Evolutionary conservation across 1,284 basidiomycete genomes (phyloP).

Genomic region (Heliocybe sulcata): DNA sequence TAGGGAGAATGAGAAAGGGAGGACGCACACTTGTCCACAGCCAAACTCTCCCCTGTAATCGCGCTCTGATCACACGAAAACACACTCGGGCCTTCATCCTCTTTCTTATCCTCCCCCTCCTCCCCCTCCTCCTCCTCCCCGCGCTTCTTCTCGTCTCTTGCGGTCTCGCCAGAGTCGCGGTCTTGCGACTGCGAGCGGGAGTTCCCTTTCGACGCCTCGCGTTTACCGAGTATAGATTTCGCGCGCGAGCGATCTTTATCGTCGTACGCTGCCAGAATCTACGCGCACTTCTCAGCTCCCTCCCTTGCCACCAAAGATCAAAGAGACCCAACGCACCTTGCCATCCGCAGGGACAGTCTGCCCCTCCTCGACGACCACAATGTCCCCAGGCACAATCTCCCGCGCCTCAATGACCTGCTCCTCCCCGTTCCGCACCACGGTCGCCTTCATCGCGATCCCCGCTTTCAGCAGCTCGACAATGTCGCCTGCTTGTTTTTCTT

Average conservation of each 20-base stretch:
- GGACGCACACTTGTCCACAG: conserved; percentile 37
- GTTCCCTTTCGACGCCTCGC: conserved; percentile 3
- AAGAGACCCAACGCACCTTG: conserved; percentile 14
- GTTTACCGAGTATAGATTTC: conserved; percentile 13
- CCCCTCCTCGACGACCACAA: conserved; percentile 38
- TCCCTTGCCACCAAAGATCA: neutral
- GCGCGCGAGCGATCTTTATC: conserved; percentile 30
- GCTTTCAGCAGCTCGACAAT: conserved; percentile 47
- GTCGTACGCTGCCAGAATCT: conserved; percentile 34
- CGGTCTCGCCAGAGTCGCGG: neutral
- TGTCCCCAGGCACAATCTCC: conserved; percentile 47
- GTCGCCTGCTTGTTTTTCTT: conserved; percentile 43
- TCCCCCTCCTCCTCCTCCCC: conserved; percentile 9
- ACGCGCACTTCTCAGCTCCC: neutral
- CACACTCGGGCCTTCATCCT: conserved; percentile 39
- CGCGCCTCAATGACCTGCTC: conserved; percentile 44
- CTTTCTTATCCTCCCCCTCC: conserved; percentile 11
- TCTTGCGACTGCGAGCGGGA: neutral
- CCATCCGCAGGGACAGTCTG: conserved; percentile 44
- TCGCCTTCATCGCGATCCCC: conserved; percentile 41
- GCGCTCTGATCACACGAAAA: conserved; percentile 41
- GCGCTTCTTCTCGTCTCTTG: conserved; percentile 7
- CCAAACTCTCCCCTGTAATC: conserved; percentile 47
- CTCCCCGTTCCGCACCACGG: conserved; percentile 35
- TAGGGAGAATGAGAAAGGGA: neutral